Evolutionary conservation across 164 flowering plant genomes (phyloP).

Genomic region (Platanus orientalis): DNA sequence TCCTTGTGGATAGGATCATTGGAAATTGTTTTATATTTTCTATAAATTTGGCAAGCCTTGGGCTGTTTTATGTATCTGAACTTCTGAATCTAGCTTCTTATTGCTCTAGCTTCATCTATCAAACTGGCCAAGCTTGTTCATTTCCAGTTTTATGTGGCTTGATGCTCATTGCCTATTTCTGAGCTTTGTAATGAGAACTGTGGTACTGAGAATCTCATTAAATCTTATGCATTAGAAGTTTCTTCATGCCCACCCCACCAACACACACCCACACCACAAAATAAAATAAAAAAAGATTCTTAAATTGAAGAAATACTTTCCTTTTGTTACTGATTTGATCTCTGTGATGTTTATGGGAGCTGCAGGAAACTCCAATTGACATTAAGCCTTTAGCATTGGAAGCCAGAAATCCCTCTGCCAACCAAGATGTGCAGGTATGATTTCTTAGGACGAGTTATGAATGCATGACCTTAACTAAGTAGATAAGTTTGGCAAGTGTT

Average conservation of each 20-base stretch:
- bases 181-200: too few species aligned
- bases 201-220: too few species aligned
- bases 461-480: neutral
- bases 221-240: too few species aligned
- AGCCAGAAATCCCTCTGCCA: constrained; percentile 21
- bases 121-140: too few species aligned
- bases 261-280: too few species aligned
- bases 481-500: neutral
- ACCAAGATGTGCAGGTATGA: constrained; percentile 33
- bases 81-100: too few species aligned
- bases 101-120: too few species aligned
- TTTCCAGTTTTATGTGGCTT: too few species aligned
- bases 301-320: neutral
- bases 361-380: constrained; percentile 39
- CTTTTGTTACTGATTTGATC: neutral
- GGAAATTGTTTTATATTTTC: neutral
- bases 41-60: neutral
- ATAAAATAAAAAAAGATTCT: neutral
- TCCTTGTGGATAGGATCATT: neutral
- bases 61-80: too few species aligned
- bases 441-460: neutral
- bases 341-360: constrained; percentile 2
- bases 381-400: constrained; percentile 33
- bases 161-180: too few species aligned
- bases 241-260: neutral